Evolutionary conservation across 1,284 basidiomycete species (phyloP), one percentile per base, ranked within the genome.

Genomic region (Meira miltonrushii): DNA sequence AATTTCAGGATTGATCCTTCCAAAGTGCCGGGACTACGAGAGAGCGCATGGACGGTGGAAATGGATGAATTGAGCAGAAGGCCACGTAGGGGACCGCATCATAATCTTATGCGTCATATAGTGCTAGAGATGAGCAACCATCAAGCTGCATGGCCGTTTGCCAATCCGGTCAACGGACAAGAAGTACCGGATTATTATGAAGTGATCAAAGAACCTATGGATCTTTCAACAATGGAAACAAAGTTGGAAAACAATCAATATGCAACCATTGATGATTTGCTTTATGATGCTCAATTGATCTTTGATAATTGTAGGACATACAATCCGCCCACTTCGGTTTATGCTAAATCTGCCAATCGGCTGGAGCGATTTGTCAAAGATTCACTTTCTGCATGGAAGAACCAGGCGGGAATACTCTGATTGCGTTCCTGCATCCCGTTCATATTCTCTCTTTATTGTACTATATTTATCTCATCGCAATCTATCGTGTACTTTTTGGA

Each of bases 141-240:
- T 74, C 84, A 87, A 6, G 85, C 85, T 33, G 85, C 89, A 0
- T 99, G 95, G 93, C 87, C 94, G 2, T 95, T 95, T 80, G 81
- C 83, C 19, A 78, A 83, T 41, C 91, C 92, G 12, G 93, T 98
- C 54, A 88, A 89, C 72, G 81, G 79, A 1, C 85, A 87, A 17
- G 90, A 95, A 63, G 94, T 95, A 21, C 78, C 84, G 4, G 94
- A 96, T 77, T 98, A 98, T 77, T 91, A 92, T 78, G 86, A 90
- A 33, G 55, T 67, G 9, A 67, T 71, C 41, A 69, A 72, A 56
- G 67, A 75, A 17, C 46, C 46, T 12, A 97, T 98, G 93, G 93
- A 98, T 78, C 85, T 98, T 60, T 83, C 83, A 55, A 95, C 90
- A 1, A 96, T 98, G 87, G 89, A 92, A 75, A 84, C 87, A 78